phyloP scores from a whole-genome alignment of 2,329 filamentous ascomycete species.

The Aspergillus calidoustus region DNA sequence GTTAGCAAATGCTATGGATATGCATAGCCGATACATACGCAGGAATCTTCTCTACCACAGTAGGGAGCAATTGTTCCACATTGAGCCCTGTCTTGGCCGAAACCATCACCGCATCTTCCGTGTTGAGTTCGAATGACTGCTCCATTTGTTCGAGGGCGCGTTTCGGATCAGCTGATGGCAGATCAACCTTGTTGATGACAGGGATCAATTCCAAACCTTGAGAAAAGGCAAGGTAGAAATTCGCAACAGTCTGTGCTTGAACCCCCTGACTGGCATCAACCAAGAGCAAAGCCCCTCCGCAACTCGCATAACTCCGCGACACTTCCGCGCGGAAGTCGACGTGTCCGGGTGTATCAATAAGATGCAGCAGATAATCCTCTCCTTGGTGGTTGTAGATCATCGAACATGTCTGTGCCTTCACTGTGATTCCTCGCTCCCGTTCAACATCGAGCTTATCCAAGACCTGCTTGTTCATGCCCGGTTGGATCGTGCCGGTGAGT shows the following conservation, averaged over 20 bases:
- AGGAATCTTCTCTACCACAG: slow-evolving; percentile 83
- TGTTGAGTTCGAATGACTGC: slow-evolving; percentile 84
- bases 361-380: slow-evolving; percentile 87
- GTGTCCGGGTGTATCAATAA: slow-evolving; percentile 96
- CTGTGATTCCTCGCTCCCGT: slow-evolving; percentile 92
- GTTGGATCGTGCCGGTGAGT: slow-evolving; percentile 87
- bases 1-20: slow-evolving; percentile 25
- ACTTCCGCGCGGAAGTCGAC: slow-evolving; percentile 98
- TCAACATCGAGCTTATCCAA: slow-evolving; percentile 97
- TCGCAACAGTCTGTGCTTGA: slow-evolving; percentile 96
- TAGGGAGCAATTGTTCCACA: slow-evolving; percentile 79
- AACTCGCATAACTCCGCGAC: slow-evolving; percentile 92
- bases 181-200: slow-evolving; percentile 95
- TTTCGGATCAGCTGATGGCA: slow-evolving; percentile 85
- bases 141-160: slow-evolving; percentile 85
- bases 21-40: slow-evolving; percentile 47
- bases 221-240: slow-evolving; percentile 96
- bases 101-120: slow-evolving; percentile 73
- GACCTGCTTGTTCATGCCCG: slow-evolving; percentile 90
- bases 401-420: slow-evolving; percentile 97
- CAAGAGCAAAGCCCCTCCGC: slow-evolving; percentile 86
- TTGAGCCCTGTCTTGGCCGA: slow-evolving; percentile 95
- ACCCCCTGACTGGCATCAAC: slow-evolving; percentile 97
- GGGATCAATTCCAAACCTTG: slow-evolving; percentile 86
- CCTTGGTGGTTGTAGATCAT: slow-evolving; percentile 93